Base-by-base conservation (phyloP, 2,329 filamentous ascomycete species). In the Sphaerulina musiva region DNA sequence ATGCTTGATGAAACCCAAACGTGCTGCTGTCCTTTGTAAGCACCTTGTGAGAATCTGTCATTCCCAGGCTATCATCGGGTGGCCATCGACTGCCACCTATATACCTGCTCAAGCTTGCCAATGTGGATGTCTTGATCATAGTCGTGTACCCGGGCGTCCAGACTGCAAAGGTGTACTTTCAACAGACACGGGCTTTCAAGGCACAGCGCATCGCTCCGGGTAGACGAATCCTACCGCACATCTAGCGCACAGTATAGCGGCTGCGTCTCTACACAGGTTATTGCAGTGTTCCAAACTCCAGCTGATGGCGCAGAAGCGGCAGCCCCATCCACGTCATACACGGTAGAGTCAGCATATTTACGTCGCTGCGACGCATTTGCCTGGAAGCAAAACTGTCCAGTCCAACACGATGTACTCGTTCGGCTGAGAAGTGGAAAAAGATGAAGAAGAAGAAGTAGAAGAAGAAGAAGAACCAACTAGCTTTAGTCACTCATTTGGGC, bases 1-100 rank as follows among this genome's bases (percentile, higher is more conserved):
- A 56, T 55, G 48, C 51, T 57, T 60, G 54, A 55, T 55, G 43
- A 46, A 46, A 17, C 48, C 32, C 40, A 31, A 40, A 57, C 40
- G 53, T 55, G 53, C 48, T 59, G 46, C 48, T 51, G 10, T 38
- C 4, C 4, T 48, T 36, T 51, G 48, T 46, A 42, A 45, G 48
- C 48, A 29, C 26, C 46, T 51, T 31, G 42, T 12, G 29, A 51
- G 40, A 23, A 38, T 2, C 48, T 51, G 41, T 31, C 40, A 45
- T 14, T 2, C 14, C 48, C 39, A 36, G 41, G 42, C 32, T 46
- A 20, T 26, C 34, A 31, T 36, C 17, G 32, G 48, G 40, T 20
- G 17, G 31, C 38, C 48, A 39, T 46, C 29, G 10, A 45, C 41
- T 38, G 42, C 31, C 17, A 14, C 36, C 39, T 42, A 20, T 4